Conservation (phyloP, 2,329 filamentous ascomycete species). For the Aureobasidium leucospermi region DNA sequence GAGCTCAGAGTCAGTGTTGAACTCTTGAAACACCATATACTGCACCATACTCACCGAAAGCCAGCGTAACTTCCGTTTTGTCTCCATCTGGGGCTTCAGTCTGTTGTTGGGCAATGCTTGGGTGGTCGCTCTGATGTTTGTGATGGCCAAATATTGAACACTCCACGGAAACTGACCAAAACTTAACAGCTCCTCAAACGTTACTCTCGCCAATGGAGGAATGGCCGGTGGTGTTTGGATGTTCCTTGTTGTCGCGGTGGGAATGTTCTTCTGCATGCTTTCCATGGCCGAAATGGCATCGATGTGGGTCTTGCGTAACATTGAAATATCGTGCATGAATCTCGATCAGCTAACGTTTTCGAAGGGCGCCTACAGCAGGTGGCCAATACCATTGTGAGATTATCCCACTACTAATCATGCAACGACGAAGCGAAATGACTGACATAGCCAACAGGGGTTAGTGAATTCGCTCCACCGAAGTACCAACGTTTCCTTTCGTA, state of each 20-base stretch:
- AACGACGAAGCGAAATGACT: not conserved
- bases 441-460: not conserved
- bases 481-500: slow-evolving; percentile 11
- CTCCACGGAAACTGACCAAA: slow-evolving; percentile 40
- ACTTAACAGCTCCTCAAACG: slow-evolving; percentile 41
- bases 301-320: slow-evolving; percentile 18
- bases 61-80: slow-evolving; percentile 14
- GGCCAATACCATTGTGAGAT: slow-evolving; percentile 14
- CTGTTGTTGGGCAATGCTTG: slow-evolving; percentile 10
- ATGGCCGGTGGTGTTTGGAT: slow-evolving; percentile 24
- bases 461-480: slow-evolving; percentile 11
- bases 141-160: not conserved
- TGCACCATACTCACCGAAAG: not conserved
- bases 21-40: not conserved
- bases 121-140: slow-evolving; percentile 12
- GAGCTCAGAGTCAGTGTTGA: slow-evolving; percentile 15
- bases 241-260: slow-evolving; percentile 21
- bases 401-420: not conserved
- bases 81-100: slow-evolving; percentile 14
- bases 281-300: slow-evolving; percentile 28
- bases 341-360: not conserved
- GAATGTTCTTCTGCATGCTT: slow-evolving; percentile 20
- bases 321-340: not conserved
- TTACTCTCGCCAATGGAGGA: slow-evolving; percentile 32
- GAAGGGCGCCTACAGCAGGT: slow-evolving; percentile 19